Evolutionary conservation across 495 filamentous ascomycete species (phyloP).

Genomic region (Penicillium macrosclerotiorum): DNA sequence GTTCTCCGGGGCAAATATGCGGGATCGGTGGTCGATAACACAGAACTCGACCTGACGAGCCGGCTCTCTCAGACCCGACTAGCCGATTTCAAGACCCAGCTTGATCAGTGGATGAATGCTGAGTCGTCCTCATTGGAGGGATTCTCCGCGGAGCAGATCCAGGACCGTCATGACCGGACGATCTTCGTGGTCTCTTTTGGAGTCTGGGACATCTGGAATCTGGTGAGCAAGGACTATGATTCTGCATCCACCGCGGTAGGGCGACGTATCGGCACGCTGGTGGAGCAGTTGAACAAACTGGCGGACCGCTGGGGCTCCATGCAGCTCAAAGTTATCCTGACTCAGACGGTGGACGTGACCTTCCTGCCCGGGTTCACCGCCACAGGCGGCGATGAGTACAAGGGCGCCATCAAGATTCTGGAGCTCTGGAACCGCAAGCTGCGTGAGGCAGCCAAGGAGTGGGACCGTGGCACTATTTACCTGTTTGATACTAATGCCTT

Average conservation of each 20-base stretch:
- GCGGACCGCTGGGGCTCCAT: slow-evolving; percentile 35
- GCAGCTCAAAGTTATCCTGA: slow-evolving; percentile 48
- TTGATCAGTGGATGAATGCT: slow-evolving; percentile 39
- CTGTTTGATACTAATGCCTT: slow-evolving; percentile 52
- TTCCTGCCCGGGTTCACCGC: slow-evolving; percentile 45
- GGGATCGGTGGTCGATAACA: slow-evolving; percentile 44
- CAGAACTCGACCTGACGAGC: slow-evolving; percentile 24
- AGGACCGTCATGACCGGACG: slow-evolving; percentile 29
- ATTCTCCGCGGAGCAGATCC: slow-evolving; percentile 21
- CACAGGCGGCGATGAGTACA: slow-evolving; percentile 30
- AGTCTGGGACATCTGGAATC: slow-evolving; percentile 52
- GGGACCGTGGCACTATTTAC: slow-evolving; percentile 45
- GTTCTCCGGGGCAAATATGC: slow-evolving; percentile 24
- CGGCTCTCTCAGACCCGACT: slow-evolving; percentile 29
- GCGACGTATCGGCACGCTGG: slow-evolving; percentile 42
- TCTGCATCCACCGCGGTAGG: slow-evolving; percentile 36
- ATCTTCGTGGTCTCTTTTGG: slow-evolving; percentile 48
- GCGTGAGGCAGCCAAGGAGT: slow-evolving; percentile 34
- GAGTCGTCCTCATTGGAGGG: slow-evolving; percentile 24
- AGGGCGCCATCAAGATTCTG: slow-evolving; percentile 40
- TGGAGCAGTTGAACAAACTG: slow-evolving; percentile 41
- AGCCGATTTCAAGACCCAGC: slow-evolving; percentile 42
- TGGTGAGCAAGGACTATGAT: slow-evolving; percentile 33
- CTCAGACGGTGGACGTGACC: slow-evolving; percentile 49
- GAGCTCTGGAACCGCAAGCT: slow-evolving; percentile 49